phyloP scores from a whole-genome alignment of 129 eudicot genomes.

The Tanacetum coccineum region DNA sequence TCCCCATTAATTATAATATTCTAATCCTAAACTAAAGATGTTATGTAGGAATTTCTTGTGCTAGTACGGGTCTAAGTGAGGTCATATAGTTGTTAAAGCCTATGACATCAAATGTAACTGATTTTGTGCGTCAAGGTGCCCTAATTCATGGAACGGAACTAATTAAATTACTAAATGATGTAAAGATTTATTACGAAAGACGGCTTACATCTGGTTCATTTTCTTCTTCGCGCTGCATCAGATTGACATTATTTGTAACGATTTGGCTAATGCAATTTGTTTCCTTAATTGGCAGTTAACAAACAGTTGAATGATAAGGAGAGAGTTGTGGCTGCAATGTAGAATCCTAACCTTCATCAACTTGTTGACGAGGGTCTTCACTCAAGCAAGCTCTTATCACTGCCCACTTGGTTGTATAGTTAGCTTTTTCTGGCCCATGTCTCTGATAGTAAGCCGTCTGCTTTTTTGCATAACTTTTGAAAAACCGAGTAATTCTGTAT shows the following conservation, averaged over 20 bases:
- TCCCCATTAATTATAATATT: too few species aligned
- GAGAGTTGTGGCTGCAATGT: constrained; percentile 82
- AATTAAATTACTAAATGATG: too few species aligned
- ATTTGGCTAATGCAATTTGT: background rate
- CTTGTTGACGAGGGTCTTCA: constrained; percentile 88
- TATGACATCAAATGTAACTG: too few species aligned
- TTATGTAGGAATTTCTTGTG: too few species aligned
- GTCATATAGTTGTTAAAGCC: too few species aligned
- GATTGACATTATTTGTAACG: background rate
- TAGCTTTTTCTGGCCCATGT: constrained; percentile 17
- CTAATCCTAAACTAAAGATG: too few species aligned
- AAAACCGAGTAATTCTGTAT: background rate
- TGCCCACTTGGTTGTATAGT: constrained; percentile 27
- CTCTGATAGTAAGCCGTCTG: background rate
- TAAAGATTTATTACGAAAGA: too few species aligned
- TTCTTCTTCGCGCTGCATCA: background rate
- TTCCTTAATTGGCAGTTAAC: constrained; percentile 48
- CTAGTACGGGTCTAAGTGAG: too few species aligned
- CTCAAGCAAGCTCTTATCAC: constrained; percentile 62
- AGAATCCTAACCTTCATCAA: constrained; percentile 88
- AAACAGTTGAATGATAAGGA: constrained; percentile 93
- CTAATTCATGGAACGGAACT: too few species aligned
- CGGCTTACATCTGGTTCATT: background rate
- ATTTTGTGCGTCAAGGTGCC: too few species aligned
- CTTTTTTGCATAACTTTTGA: constrained; percentile 18